Conservation (phyloP, 2,329 filamentous ascomycete species). For the Epichloe typhina region DNA sequence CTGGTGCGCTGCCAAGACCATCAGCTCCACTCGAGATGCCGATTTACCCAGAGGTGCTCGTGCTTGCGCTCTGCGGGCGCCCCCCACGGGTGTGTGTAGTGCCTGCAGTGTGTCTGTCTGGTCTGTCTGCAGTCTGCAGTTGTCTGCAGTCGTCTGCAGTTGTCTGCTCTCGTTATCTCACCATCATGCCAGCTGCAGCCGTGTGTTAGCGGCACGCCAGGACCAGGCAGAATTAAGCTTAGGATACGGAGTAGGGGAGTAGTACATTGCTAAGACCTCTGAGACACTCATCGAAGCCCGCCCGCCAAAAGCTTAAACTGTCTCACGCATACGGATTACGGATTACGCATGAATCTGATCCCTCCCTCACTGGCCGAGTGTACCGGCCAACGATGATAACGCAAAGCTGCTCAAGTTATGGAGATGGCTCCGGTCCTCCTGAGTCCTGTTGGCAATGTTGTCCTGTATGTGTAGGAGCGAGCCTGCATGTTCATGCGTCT, state of each 20-base stretch:
- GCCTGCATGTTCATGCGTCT: too few species aligned
- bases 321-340: neutral
- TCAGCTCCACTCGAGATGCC: conserved; percentile 3
- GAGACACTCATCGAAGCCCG: neutral
- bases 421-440: too few species aligned
- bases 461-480: too few species aligned
- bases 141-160: neutral
- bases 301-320: neutral
- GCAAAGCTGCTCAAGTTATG: too few species aligned
- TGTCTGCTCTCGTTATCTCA: neutral
- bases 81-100: neutral
- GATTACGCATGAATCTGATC: neutral
- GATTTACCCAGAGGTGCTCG: conserved; percentile 5
- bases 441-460: too few species aligned
- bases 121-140: neutral
- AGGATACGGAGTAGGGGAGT: neutral
- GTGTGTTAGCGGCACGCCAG: too few species aligned
- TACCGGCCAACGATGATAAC: too few species aligned
- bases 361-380: neutral
- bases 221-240: conserved; percentile 9
- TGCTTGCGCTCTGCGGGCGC: neutral
- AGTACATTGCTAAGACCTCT: neutral
- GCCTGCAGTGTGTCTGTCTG: too few species aligned
- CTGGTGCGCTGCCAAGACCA: conserved; percentile 1
- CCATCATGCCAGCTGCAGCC: too few species aligned